Evolutionary conservation across 305 asterid species (phyloP).

Genomic region (Ilex paraguariensis): DNA sequence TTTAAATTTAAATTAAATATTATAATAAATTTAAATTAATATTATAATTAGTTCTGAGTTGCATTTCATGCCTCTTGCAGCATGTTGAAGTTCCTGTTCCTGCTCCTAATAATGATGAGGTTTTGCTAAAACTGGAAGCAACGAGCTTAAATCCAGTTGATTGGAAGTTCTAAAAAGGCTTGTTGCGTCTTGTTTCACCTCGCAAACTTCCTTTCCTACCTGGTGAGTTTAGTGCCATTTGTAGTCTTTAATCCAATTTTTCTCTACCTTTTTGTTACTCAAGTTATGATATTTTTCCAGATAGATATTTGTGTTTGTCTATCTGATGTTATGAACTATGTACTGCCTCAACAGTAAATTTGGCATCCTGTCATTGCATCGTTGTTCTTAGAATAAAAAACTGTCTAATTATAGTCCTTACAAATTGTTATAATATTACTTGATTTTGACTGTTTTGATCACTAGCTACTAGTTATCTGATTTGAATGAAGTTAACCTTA

Average conservation of each 20-base stretch:
- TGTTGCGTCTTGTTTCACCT: constrained; percentile 57
- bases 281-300: neutral
- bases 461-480: too few relatives aligned
- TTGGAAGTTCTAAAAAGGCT: constrained; percentile 71
- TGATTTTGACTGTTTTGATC: too few relatives aligned
- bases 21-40: too few relatives aligned
- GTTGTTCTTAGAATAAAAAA: too few relatives aligned
- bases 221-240: constrained; percentile 25
- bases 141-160: constrained; percentile 62
- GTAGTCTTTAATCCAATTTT: neutral
- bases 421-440: too few relatives aligned
- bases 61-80: constrained; percentile 30
- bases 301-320: neutral
- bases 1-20: too few relatives aligned
- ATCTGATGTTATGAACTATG: neutral
- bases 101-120: constrained; percentile 58
- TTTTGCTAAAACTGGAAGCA: constrained; percentile 76
- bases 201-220: constrained; percentile 65
- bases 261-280: neutral
- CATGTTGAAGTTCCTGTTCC: constrained; percentile 77
- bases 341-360: too few relatives aligned
- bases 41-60: too few relatives aligned
- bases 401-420: too few relatives aligned
- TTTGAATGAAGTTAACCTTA: too few relatives aligned
- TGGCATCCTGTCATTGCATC: too few relatives aligned